Evolutionary conservation across 2,329 filamentous ascomycete genomes (phyloP).

Genomic region (Phaeosphaeria sp.): DNA sequence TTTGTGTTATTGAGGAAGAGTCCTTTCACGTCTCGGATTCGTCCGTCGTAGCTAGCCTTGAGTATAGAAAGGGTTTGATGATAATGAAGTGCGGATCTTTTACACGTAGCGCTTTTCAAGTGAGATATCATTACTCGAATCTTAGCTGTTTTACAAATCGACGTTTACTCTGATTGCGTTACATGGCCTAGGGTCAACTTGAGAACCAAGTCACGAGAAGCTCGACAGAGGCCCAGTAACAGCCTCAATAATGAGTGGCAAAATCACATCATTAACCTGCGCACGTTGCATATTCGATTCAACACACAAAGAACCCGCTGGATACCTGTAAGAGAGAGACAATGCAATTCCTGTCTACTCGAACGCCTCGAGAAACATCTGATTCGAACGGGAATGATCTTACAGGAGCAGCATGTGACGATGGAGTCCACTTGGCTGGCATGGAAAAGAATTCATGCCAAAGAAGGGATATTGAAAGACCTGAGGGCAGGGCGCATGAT

Average conservation of each 20-base stretch:
- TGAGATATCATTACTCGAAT: background rate
- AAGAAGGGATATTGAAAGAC: too few relatives aligned
- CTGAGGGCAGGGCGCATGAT: too few relatives aligned
- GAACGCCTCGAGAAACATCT: background rate
- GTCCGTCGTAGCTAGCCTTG: background rate
- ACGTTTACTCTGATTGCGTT: too few relatives aligned
- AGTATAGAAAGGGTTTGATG: background rate
- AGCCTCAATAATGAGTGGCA: too few relatives aligned
- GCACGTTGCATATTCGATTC: background rate
- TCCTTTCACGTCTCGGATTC: slow-evolving; percentile 16
- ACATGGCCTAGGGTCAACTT: too few relatives aligned
- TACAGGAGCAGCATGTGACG: background rate
- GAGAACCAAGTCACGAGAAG: background rate
- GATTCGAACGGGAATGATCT: background rate
- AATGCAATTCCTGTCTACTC: background rate
- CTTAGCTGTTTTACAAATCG: too few relatives aligned
- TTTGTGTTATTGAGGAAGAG: slow-evolving; percentile 25
- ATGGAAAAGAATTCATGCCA: too few relatives aligned
- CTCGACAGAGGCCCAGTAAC: background rate
- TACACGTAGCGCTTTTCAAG: background rate
- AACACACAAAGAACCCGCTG: too few relatives aligned
- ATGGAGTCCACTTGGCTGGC: too few relatives aligned
- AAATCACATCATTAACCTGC: background rate
- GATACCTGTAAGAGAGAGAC: too few relatives aligned
- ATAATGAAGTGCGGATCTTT: background rate